These are phyloP conservation scores for Daucus carota DNA, from an alignment of 129 eudicot genomes.

Conservation along the genomic window DH1_v3.0 NC_030386.2:29515001-29515500, in stretches of 20 bases:
- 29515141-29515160: neutral
- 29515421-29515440: neutral
- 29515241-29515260: neutral
- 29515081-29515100: too few relatives aligned
- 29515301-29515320: slow-evolving; percentile 48
- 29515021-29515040: neutral
- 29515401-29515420: slow-evolving; percentile 16
- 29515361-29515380: slow-evolving; percentile 52
- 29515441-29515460: neutral
- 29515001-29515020: neutral
- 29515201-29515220: too few relatives aligned
- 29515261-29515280: slow-evolving; percentile 72
- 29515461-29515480: neutral
- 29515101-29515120: too few relatives aligned
- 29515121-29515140: too few relatives aligned
- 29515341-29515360: too few relatives aligned
- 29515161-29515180: neutral
- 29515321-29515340: slow-evolving; percentile 84
- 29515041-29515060: neutral
- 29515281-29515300: slow-evolving; percentile 46
- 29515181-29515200: too few relatives aligned
- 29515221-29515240: too few relatives aligned
- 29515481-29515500: neutral
- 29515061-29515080: too few relatives aligned
- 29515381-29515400: slow-evolving; percentile 56